These are phyloP conservation scores for Trichoderma sp. DNA, from an alignment of 2,329 filamentous ascomycete species.

Conservation along the genomic window DNA sequence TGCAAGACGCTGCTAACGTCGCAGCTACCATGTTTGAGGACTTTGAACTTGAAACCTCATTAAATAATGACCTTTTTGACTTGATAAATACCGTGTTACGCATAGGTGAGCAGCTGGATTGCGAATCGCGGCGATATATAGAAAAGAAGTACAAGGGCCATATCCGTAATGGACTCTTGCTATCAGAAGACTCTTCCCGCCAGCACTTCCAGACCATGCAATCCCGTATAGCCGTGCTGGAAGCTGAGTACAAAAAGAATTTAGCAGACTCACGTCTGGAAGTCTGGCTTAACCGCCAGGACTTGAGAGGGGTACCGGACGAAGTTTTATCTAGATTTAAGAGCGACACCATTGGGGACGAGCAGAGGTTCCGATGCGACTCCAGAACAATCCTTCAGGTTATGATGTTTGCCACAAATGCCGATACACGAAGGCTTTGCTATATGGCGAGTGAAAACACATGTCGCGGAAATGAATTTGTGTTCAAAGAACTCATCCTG, in stretches of 20 bases:
- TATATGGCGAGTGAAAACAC: neutral
- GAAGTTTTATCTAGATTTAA: neutral
- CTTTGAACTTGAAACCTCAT: neutral
- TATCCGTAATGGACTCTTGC: neutral
- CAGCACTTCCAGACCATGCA: neutral
- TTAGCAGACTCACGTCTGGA: neutral
- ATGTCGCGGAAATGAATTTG: neutral
- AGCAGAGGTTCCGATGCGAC: neutral
- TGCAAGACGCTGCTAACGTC: neutral
- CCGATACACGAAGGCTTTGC: neutral
- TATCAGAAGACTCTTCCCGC: neutral
- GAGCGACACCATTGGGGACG: neutral
- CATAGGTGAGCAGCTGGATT: neutral
- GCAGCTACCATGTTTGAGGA: neutral
- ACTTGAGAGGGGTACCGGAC: neutral
- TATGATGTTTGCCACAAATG: neutral
- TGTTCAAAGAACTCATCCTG: neutral
- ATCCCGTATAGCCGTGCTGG: neutral
- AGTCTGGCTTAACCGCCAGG: neutral
- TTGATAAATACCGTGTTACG: neutral
- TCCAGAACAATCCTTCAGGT: neutral
- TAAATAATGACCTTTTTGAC: neutral
- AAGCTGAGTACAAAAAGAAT: neutral
- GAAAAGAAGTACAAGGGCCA: neutral
- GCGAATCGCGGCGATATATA: neutral